Evolutionary conservation across 2,329 filamentous ascomycete genomes (phyloP), one percentile per base, ranked within the genome.

Genomic region (Huntiella decipiens): DNA sequence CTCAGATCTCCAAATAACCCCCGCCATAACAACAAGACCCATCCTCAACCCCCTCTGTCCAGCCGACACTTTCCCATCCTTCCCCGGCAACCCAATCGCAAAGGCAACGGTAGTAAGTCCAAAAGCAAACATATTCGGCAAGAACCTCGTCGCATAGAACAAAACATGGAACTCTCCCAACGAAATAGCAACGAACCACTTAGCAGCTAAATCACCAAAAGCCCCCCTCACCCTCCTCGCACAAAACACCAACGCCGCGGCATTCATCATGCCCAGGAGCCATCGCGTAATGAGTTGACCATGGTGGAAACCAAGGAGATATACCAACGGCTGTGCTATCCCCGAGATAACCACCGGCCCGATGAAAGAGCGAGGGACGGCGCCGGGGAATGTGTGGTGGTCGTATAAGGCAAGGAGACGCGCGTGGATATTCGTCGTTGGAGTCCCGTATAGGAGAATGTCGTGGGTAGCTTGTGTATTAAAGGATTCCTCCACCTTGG

Each of bases 401-500:
- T 98, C 91, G 64, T 92, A 98, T 43, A 73, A 65, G 3, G 66
- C 57, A 16, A 28, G 22, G 12, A 91, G 63, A 35, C 67, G 70
- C 10, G 66, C 58, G 44, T 64, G 57, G 12, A 71, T 58, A 53
- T 78, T 66, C n/a, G 47, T 36, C 15, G 62, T 58, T 0, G 84
- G 83, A 1, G 83, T 75, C 17, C 86, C 86, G 58, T 91, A 85
- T 34, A 73, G 71, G 50, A 94, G 61, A 33, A 98, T 80, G 60
- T 98, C 91, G 61, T 96, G 91, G 3, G 78, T 73, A 4, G 91
- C 91, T 61, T 98, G 91, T 49, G 96, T 76, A 60, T 94, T 94
- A 72, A 98, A 96, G 0, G 88, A 96, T 62, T 98, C 91, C 61
- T 98, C 91, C 50, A 98, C 91, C 61, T 98, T 98, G 48, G 87